Evolutionary conservation across 2,329 filamentous ascomycete species (phyloP).

Genomic region (Xylaria sp.): DNA sequence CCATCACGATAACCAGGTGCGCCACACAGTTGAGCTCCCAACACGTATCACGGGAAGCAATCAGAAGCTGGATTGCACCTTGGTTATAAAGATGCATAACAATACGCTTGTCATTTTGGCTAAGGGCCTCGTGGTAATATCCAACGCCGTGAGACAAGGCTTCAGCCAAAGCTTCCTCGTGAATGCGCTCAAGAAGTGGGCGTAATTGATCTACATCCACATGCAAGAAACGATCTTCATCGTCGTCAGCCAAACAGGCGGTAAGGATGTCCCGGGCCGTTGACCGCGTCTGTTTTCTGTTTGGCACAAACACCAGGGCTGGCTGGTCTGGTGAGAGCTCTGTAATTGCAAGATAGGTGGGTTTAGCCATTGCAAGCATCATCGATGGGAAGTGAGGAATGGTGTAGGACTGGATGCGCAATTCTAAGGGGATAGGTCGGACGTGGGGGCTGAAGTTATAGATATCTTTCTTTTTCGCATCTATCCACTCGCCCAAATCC

Average conservation of each 20-base stretch:
- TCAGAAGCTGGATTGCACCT: slow-evolving; percentile 87
- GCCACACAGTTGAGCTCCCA: slow-evolving; percentile 93
- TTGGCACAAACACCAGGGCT: slow-evolving; percentile 91
- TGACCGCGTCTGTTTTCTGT: slow-evolving; percentile 88
- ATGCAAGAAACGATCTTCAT: slow-evolving; percentile 94
- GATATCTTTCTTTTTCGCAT: slow-evolving; percentile 96
- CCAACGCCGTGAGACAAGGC: slow-evolving; percentile 93
- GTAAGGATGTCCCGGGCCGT: slow-evolving; percentile 88
- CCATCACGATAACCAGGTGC: slow-evolving; percentile 95
- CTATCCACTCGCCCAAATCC: slow-evolving; percentile 97
- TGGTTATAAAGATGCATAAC: slow-evolving; percentile 91
- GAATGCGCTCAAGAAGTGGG: slow-evolving; percentile 82
- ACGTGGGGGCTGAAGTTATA: slow-evolving; percentile 98
- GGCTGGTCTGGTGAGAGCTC: slow-evolving; percentile 91
- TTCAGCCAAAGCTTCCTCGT: slow-evolving; percentile 88
- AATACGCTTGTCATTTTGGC: slow-evolving; percentile 88
- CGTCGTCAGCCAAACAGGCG: slow-evolving; percentile 87
- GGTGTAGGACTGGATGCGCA: slow-evolving; percentile 94
- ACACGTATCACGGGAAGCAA: slow-evolving; percentile 84
- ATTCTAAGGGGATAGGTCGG: slow-evolving; percentile 86
- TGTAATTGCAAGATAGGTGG: slow-evolving; percentile 87
- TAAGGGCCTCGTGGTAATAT: slow-evolving; percentile 96
- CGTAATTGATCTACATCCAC: slow-evolving; percentile 83
- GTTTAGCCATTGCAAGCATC: slow-evolving; percentile 98
- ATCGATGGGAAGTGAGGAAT: slow-evolving; percentile 97